A percentile compares a stretch with the other conserved stretches of the same genome.
These are phyloP conservation scores for Strobilomyces confusus DNA, from an alignment of 768 basidiomycete species.

Conservation along the genomic window DNA sequence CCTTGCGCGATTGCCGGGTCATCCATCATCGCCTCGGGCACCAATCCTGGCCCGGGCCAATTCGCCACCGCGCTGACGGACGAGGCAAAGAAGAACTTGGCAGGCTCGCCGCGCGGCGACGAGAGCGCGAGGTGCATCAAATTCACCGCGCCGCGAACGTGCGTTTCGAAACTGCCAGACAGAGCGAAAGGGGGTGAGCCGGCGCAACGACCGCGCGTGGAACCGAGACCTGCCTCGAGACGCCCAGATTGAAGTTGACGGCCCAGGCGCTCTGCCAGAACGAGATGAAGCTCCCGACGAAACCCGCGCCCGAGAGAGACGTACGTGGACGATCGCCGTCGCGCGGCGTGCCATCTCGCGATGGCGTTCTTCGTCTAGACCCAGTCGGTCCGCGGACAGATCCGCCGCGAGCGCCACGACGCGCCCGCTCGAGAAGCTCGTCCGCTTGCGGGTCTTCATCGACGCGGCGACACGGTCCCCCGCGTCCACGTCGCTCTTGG, in stretches of 20 bases:
- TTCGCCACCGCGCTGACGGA: conserved; percentile 36
- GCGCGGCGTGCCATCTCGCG: conserved; percentile 30
- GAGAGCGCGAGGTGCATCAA: conserved; percentile 45
- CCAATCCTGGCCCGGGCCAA: conserved; percentile 17
- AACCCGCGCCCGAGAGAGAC: not conserved
- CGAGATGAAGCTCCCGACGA: not conserved
- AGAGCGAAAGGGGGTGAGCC: too few species aligned
- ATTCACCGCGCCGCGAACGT: conserved; percentile 47
- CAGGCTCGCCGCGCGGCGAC: conserved; percentile 30
- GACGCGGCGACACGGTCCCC: conserved; percentile 39
- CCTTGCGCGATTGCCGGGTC: conserved; percentile 29
- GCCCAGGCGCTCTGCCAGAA: conserved; percentile 48
- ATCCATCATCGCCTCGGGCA: conserved; percentile 24
- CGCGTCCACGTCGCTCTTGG: conserved; percentile 42
- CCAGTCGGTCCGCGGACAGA: conserved; percentile 37
- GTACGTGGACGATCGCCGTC: conserved; percentile 46
- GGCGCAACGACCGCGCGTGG: too few species aligned
- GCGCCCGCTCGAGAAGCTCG: conserved; percentile 18
- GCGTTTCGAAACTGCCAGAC: conserved; percentile 37
- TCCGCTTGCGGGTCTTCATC: conserved; percentile 35
- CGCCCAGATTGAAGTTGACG: conserved; percentile 49
- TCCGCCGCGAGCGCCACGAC: conserved; percentile 43
- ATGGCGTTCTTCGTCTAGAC: conserved; percentile 37
- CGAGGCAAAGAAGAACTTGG: conserved; percentile 50
- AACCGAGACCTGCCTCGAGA: conserved; percentile 15